Evolutionary conservation across 129 eudicot species (phyloP), one percentile per base, ranked within the genome.

Genomic region (Helichrysum umbraculigerum): DNA sequence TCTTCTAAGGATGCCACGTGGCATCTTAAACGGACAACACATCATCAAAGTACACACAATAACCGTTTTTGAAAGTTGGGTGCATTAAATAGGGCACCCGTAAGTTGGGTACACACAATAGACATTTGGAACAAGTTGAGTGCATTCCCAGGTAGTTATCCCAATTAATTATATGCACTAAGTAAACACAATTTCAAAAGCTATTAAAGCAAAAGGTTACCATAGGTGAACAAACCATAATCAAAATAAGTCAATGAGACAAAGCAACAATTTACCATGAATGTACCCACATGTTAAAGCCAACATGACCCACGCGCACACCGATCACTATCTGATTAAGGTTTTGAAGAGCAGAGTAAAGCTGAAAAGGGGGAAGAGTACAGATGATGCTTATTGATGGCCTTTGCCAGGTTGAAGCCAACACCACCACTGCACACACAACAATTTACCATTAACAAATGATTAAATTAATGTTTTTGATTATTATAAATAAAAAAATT

Each of bases 281-380:
- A 71, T 69, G 76, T 77, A 81, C 65, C 90, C 72, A 71, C 19
- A 9, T 54, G 30, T 72, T 64, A 72, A 76, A 81, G 72, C 9
- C 69, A 25, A 51, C 5, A 64, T 66, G 76, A 25, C 52, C 41
- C 77, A 77, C 79, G 56, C 28, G 73, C 77, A 77, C 42, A 59
- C 20, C 39, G 50, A 76, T 60, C 66, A 65, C 34, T 54, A 56
- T 65, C 52, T 41, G 15, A 41, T 41, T 41, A 41, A 9, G 47
- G 12, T 9, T 17, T 1, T 6, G 4, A 57, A 57, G 20, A 57
- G 25, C 12, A 5, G 63, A 57, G 29, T 4, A 57, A 19, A 32
- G 34, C 34, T 32, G 34, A 32, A 32, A 32, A 32, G 34, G 47
- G 41, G 9, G 41, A 56, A 56, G 61, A 56, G 6, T 56, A 56